Percentiles rank a stretch among this genome's conserved stretches.
phyloP scores from a whole-genome alignment of 768 basidiomycete genomes.

The Daedaleopsis sinensis region DNA sequence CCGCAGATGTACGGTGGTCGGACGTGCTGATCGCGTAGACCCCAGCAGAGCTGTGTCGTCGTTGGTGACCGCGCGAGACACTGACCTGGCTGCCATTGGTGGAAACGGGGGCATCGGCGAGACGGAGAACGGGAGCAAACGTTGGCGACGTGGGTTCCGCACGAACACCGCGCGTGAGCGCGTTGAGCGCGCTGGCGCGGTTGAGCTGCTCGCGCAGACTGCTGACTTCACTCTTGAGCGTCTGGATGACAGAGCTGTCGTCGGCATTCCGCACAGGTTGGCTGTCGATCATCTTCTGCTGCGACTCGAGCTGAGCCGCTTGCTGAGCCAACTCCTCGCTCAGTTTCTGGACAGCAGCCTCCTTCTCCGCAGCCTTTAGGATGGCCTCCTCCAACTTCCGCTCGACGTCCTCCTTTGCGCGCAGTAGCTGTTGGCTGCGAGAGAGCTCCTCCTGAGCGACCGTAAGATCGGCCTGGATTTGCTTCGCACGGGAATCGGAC shows the following conservation, averaged over 20 bases:
- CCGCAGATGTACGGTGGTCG: slow-evolving; percentile 73
- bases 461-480: slow-evolving; percentile 70
- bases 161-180: slow-evolving; percentile 74
- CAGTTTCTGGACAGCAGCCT: slow-evolving; percentile 79
- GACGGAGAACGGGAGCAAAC: slow-evolving; percentile 78
- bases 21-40: slow-evolving; percentile 62
- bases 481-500: slow-evolving; percentile 70
- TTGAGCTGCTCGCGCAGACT: slow-evolving; percentile 94
- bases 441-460: slow-evolving; percentile 70
- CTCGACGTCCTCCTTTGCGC: slow-evolving; percentile 79
- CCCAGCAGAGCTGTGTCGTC: slow-evolving; percentile 86
- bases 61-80: slow-evolving; percentile 62
- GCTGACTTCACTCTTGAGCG: slow-evolving; percentile 91
- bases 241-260: slow-evolving; percentile 84
- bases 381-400: slow-evolving; percentile 77
- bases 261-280: slow-evolving; percentile 72
- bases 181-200: slow-evolving; percentile 90
- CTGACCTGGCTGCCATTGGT: slow-evolving; percentile 43
- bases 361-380: slow-evolving; percentile 77
- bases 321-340: slow-evolving; percentile 77
- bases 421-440: slow-evolving; percentile 74
- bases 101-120: slow-evolving; percentile 46
- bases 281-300: slow-evolving; percentile 69
- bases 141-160: slow-evolving; percentile 81
- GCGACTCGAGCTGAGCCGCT: slow-evolving; percentile 73